A percentile compares a stretch with the other conserved stretches of the same genome.
Conservation (phyloP, 495 filamentous ascomycete species). For the Penicillium crystallinum region DNA sequence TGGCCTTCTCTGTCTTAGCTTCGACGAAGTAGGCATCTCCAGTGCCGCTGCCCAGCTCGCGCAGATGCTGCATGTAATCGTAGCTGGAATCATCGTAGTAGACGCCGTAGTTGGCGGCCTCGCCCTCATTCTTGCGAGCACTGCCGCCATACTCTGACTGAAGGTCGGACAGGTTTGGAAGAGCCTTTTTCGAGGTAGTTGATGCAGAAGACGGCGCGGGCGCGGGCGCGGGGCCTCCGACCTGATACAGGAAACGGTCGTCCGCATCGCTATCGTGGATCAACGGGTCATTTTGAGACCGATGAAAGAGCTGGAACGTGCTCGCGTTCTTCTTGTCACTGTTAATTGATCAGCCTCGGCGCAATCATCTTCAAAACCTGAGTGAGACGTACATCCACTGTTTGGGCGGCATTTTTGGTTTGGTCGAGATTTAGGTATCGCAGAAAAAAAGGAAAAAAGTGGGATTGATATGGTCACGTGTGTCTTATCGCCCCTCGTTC, state of each 20-base stretch:
- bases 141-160: constrained; percentile 68
- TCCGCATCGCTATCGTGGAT: constrained; percentile 83
- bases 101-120: constrained; percentile 89
- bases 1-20: constrained; percentile 50
- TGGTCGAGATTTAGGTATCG: constrained; percentile 6
- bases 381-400: constrained; percentile 75
- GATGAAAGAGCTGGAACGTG: constrained; percentile 90
- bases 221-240: constrained; percentile 32
- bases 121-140: constrained; percentile 80
- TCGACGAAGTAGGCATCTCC: constrained; percentile 72
- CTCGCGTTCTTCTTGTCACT: constrained; percentile 93
- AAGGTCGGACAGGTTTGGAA: constrained; percentile 60
- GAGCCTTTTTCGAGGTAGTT: constrained; percentile 30
- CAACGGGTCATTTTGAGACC: constrained; percentile 91
- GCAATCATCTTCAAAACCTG: background rate
- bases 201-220: constrained; percentile 24
- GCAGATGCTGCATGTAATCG: constrained; percentile 99
- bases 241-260: constrained; percentile 68
- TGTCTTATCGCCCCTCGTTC: constrained; percentile 29
- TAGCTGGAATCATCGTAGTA: constrained; percentile 87
- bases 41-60: constrained; percentile 64
- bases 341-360: constrained; percentile 7
- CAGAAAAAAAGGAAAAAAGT: constrained; percentile 31
- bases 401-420: constrained; percentile 61
- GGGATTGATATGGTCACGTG: constrained; percentile 38